Base-by-base conservation (phyloP, 2,329 filamentous ascomycete genomes). In the Alternaria brassicae region DNA sequence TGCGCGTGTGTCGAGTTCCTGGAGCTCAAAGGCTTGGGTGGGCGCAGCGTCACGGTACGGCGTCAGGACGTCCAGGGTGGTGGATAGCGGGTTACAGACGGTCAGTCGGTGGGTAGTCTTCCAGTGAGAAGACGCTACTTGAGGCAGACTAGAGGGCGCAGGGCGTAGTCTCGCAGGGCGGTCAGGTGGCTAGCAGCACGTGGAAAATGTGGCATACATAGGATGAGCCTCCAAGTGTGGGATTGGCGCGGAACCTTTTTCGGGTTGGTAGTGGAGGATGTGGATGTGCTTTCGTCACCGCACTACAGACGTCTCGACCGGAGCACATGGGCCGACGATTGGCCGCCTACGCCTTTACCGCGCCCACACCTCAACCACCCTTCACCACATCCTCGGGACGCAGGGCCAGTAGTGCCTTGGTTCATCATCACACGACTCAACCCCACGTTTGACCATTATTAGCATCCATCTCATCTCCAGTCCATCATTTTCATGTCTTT, bases 1-100 rank as follows among this genome's bases (percentile, higher is more conserved):
- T 51, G 58, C 52, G 40, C 32, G 49, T 36, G 27, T 47, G 44
- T 54, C 44, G 50, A 76, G 66, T 64, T 69, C 62, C 39, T 76
- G 70, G 56, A 76, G 75, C 72, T 77, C 75, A 51, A 76, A 68
- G 51, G 64, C 62, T 53, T 72, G 60, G 44, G 62, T 58, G 60
- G 48, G 53, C 62, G 53, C 60, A 52, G 54, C 60, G 56, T 67
- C 59, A 55, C 63, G 68, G 58, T 53, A 61, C 25, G 63, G 50
- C 51, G 64, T 58, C 60, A 64, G 57, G 61, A 53, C 49, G 67
- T 70, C 73, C 72, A 76, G 69, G 67, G 55, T 74, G 65, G 63
- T 42, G 52, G 60, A 61, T 49, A 32, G 49, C 36, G 55, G 41
- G 27, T 39, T 28, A 40, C 19, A 41, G 52, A 50, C 44, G 49